Conservation (phyloP, 352 stramenopile species). For the Pythium biforme region DNA sequence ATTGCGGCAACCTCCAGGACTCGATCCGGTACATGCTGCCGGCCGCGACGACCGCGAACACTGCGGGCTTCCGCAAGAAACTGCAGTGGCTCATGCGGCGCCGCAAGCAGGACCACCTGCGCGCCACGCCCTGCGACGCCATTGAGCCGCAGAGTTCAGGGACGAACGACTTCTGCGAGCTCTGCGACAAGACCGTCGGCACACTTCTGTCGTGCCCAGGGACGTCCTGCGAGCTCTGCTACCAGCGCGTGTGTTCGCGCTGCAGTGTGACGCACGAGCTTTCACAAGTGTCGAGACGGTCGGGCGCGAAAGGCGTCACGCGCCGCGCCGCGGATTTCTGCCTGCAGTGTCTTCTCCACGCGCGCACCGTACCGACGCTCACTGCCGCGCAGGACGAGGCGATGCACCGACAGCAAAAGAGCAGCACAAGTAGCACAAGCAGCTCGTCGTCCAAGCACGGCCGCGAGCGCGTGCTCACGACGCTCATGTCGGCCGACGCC, state of each 20-base stretch:
- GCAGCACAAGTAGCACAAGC: background rate
- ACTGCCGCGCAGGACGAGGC: background rate
- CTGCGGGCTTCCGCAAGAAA: conserved; percentile 46
- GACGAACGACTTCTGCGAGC: conserved; percentile 3
- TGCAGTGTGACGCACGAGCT: conserved; percentile 15
- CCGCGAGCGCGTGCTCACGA: conserved; percentile 7
- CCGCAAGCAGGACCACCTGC: background rate
- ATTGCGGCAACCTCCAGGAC: conserved; percentile 26
- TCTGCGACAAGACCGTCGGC: conserved; percentile 11
- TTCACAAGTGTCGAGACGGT: background rate
- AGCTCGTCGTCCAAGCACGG: background rate
- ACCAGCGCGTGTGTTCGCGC: conserved; percentile 16
- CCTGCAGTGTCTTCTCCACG: background rate
- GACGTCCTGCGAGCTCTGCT: conserved; percentile 22
- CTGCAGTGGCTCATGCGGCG: conserved; percentile 40
- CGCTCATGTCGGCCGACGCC: conserved; percentile 6
- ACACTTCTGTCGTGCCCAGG: conserved; percentile 4
- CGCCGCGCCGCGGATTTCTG: conserved; percentile 2
- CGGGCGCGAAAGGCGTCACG: background rate
- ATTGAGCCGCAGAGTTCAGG: conserved; percentile 15
- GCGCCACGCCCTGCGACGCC: background rate
- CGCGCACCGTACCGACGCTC: conserved; percentile 1
- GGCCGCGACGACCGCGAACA: conserved; percentile 4
- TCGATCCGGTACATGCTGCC: conserved; percentile 27
- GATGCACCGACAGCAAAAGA: background rate